phyloP scores from a whole-genome alignment of 371 early-diverging fungal species.

The Mortierella sp. region DNA sequence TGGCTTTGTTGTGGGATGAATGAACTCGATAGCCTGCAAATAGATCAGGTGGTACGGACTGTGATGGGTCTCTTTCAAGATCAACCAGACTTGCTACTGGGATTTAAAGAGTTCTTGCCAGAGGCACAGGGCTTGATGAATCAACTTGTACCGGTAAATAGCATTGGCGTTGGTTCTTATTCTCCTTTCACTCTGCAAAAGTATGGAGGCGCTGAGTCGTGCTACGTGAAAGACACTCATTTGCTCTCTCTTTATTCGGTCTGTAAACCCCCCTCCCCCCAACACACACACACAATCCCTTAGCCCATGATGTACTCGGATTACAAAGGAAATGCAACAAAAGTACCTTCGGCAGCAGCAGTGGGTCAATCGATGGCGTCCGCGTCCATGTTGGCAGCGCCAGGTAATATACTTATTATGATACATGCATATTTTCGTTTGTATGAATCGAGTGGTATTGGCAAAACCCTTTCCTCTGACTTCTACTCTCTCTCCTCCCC shows the following conservation, averaged over 20 bases:
- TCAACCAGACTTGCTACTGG: constrained; percentile 48
- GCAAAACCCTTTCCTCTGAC: too few relatives aligned
- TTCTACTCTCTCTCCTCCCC: background rate
- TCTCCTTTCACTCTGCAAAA: too few relatives aligned
- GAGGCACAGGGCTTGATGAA: constrained; percentile 49
- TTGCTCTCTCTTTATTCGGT: too few relatives aligned
- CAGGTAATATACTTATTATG: too few relatives aligned
- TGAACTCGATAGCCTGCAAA: constrained; percentile 24
- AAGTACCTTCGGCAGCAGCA: constrained; percentile 12
- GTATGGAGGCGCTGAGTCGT: too few relatives aligned
- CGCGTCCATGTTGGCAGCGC: constrained; percentile 6
- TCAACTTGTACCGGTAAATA: constrained; percentile 48
- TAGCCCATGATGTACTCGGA: constrained; percentile 56
- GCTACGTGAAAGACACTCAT: too few relatives aligned
- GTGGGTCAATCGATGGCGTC: constrained; percentile 7
- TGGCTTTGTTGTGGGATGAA: too few relatives aligned
- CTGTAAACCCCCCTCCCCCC: too few relatives aligned
- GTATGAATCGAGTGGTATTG: too few relatives aligned
- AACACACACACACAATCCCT: too few relatives aligned
- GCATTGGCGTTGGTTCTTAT: too few relatives aligned
- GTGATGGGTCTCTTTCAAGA: constrained; percentile 56
- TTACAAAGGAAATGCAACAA: constrained; percentile 18
- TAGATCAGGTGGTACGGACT: constrained; percentile 49
- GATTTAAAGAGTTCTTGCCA: constrained; percentile 54
- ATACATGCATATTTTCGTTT: too few relatives aligned